phyloP scores from a whole-genome alignment of 129 eudicot species.

The Sambucus nigra region DNA sequence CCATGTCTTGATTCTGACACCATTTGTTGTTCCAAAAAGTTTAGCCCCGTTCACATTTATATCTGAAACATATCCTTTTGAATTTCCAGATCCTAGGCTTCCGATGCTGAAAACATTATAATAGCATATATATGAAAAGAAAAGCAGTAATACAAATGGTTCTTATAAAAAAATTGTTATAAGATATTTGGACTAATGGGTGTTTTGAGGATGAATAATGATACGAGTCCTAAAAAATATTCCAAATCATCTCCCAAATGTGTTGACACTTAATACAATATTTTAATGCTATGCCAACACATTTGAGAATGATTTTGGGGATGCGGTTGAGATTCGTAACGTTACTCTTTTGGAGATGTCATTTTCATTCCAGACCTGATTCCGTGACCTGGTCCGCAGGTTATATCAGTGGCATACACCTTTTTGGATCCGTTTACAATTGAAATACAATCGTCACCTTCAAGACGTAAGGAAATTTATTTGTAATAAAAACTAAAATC shows the following conservation, averaged over 20 bases:
- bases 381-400: conserved; percentile 97
- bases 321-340: no score
- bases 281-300: no score
- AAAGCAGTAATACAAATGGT: neutral
- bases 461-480: neutral
- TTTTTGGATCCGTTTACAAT: conserved; percentile 54
- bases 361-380: conserved; percentile 38
- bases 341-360: no score
- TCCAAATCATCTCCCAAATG: no score
- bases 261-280: no score
- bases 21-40: conserved; percentile 63
- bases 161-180: neutral
- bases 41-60: conserved; percentile 51
- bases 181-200: neutral
- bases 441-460: conserved; percentile 80
- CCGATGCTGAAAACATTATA: conserved; percentile 59
- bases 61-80: conserved; percentile 72
- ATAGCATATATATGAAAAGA: no score
- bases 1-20: conserved; percentile 86
- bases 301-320: no score
- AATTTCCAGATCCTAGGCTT: conserved; percentile 60
- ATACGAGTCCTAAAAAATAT: no score
- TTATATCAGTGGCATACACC: conserved; percentile 49
- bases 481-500: no score
- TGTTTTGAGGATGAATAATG: no score